These are phyloP conservation scores for Quercus gilva DNA, from an alignment of 306 rosid species.

Conservation along the genomic window DNA sequence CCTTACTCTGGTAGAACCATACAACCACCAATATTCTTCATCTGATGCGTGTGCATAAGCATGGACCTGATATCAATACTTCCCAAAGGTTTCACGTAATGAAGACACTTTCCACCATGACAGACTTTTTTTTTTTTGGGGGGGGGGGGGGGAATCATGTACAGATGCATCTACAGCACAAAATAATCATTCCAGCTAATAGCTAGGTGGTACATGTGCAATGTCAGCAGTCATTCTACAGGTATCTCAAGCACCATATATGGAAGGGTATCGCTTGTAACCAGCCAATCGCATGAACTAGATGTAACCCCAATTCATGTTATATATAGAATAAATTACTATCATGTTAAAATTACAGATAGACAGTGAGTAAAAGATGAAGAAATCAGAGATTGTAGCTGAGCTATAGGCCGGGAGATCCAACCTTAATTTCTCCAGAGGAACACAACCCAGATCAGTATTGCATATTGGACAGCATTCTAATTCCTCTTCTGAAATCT, in stretches of 20 bases:
- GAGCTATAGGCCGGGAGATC: constrained; percentile 2
- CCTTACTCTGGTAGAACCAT: too few species aligned
- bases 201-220: not conserved
- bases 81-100: too few species aligned
- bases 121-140: too few species aligned
- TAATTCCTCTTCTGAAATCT: constrained; percentile 57
- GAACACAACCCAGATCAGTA: constrained; percentile 56
- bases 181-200: not conserved
- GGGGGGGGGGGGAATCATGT: not conserved
- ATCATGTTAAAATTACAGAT: not conserved
- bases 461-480: constrained; percentile 74
- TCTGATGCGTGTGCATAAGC: too few species aligned
- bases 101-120: too few species aligned
- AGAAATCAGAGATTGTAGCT: not conserved
- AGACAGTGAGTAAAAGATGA: not conserved
- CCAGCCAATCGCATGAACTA: constrained; percentile 8
- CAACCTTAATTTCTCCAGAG: constrained; percentile 70
- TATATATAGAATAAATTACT: not conserved
- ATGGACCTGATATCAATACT: too few species aligned
- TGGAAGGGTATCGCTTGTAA: not conserved
- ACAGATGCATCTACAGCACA: not conserved
- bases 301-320: not conserved
- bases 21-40: too few species aligned
- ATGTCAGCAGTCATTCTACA: not conserved
- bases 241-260: not conserved